A percentile compares a stretch with the other conserved stretches of the same genome.
Evolutionary conservation across 495 filamentous ascomycete species (phyloP).

Genomic region (Penicillium manginii): DNA sequence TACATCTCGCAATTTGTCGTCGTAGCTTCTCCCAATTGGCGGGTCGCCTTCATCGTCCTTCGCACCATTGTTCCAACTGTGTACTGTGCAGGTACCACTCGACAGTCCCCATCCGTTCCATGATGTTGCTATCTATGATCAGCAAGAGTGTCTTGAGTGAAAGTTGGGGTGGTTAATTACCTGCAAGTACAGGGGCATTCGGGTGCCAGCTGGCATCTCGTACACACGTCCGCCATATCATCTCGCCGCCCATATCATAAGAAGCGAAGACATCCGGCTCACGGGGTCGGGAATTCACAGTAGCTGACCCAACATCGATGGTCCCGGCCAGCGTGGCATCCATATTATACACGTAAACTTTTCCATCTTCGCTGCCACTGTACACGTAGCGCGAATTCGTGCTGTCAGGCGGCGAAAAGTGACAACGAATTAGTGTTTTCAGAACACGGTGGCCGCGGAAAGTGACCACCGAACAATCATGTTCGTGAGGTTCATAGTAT

Average conservation of each 20-base stretch:
- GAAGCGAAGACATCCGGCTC: slow-evolving; percentile 47
- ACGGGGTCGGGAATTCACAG: slow-evolving; percentile 59
- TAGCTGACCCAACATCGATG: slow-evolving; percentile 76
- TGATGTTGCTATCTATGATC: slow-evolving; percentile 62
- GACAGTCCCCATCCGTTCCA: slow-evolving; percentile 76
- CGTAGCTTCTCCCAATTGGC: slow-evolving; percentile 57
- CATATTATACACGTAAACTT: slow-evolving; percentile 89
- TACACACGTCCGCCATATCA: slow-evolving; percentile 77
- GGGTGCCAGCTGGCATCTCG: slow-evolving; percentile 97
- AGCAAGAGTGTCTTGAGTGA: background rate
- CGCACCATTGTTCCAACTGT: slow-evolving; percentile 72
- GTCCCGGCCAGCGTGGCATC: slow-evolving; percentile 84
- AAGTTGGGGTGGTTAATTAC: slow-evolving; percentile 47
- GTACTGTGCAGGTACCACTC: slow-evolving; percentile 73
- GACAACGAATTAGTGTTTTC: slow-evolving; percentile 89
- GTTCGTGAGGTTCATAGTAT: slow-evolving; percentile 72
- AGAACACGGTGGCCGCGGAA: slow-evolving; percentile 88
- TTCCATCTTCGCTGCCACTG: slow-evolving; percentile 83
- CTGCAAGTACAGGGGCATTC: slow-evolving; percentile 82
- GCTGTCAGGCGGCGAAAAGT: slow-evolving; percentile 89
- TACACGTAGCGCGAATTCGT: slow-evolving; percentile 94
- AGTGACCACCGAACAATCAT: slow-evolving; percentile 92
- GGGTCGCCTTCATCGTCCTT: slow-evolving; percentile 68
- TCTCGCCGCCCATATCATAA: slow-evolving; percentile 44
- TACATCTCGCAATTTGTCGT: slow-evolving; percentile 54